Evolutionary conservation across 2,329 filamentous ascomycete species (phyloP).

Genomic region (Alternaria consortialis): DNA sequence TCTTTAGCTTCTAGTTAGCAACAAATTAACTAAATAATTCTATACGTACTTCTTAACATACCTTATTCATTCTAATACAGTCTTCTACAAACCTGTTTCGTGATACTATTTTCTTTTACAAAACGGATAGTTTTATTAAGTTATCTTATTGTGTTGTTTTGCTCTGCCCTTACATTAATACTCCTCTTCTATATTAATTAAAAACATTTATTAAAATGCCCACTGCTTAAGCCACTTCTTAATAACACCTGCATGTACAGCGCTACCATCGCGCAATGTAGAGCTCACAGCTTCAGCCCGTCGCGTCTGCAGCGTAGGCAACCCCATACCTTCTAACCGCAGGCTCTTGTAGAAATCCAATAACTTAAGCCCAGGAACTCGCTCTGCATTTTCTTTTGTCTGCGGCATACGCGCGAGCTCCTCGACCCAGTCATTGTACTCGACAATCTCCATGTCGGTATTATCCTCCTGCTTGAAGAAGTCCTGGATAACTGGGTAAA

Average conservation of each 20-base stretch:
- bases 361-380: slow-evolving; percentile 6
- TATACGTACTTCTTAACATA: too few species aligned
- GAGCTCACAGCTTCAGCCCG: background rate
- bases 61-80: too few species aligned
- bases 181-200: too few species aligned
- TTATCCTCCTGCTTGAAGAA: background rate
- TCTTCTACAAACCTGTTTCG: too few species aligned
- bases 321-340: background rate
- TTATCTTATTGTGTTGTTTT: too few species aligned
- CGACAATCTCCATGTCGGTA: background rate
- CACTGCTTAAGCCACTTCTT: slow-evolving; percentile 10
- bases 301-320: background rate
- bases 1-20: too few species aligned
- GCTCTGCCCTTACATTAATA: too few species aligned
- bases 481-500: slow-evolving; percentile 1
- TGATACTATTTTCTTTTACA: too few species aligned
- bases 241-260: background rate
- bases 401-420: background rate
- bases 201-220: background rate
- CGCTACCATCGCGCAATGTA: background rate
- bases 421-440: slow-evolving; percentile 5
- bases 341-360: slow-evolving; percentile 6
- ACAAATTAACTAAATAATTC: too few species aligned
- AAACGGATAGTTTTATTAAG: too few species aligned
- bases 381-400: slow-evolving; percentile 10